Evolutionary conservation across 1,284 basidiomycete species (phyloP), one percentile per base, ranked within the genome.

Genomic region (Pseudozyma hubeiensis): DNA sequence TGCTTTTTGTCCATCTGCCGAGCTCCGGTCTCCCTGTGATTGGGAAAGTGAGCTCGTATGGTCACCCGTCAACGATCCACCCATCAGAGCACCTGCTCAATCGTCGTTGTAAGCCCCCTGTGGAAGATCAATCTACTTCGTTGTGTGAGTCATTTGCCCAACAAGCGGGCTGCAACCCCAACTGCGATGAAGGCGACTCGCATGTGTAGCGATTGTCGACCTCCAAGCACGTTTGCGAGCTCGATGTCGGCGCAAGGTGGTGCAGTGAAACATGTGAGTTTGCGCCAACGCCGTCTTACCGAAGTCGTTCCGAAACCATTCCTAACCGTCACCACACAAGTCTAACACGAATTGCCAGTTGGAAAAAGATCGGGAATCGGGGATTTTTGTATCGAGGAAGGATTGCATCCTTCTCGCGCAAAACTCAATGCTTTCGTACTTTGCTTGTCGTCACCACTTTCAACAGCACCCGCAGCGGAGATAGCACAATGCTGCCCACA

Each of bases 401-500:
- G 35, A 8, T 4, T 1, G 8, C 16, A 41, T n/a, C 16, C 16
- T 10, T 16, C n/a, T 41, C 39, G 35, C 14, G 35, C 13, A 41
- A 41, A 41, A 41, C n/a, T 41, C 39, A 50, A 40, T 40, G 14
- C 33, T 19, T 39, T 43, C 17, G 10, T 40, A 24, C 30, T 19
- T 31, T n/a, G 24, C 5, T 24, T 30, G 6, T 52, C 46, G 40
- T n/a, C 29, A 31, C 37, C 43, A 45, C 29, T 24, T 30, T 30
- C 64, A 45, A 17, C 53, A 53, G 24, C 53, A 41, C 7, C 40
- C 24, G 24, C 31, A 41, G 37, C 19, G 16, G 43, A 47, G 8
- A 41, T 8, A 35, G 10, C 45, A 59, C 9, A 46, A 81, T 79
- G 78, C 33, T 76, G 47, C 61, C 76, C 39, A 64, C 80, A 68